phyloP scores from a whole-genome alignment of 2,329 filamentous ascomycete species.

The Exophiala lecanii-corni region DNA sequence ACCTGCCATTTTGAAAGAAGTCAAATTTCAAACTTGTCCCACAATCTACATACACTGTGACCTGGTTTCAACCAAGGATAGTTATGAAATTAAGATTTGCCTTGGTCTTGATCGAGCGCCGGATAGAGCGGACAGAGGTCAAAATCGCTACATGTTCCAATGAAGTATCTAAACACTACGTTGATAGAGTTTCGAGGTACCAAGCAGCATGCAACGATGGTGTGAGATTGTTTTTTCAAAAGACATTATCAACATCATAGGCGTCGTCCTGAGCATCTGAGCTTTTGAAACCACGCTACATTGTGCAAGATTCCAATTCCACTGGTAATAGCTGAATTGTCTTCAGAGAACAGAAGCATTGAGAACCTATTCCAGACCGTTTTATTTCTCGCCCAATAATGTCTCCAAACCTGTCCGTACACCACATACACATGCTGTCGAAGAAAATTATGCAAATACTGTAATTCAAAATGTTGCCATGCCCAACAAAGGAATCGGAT shows the following conservation, averaged over 20 bases:
- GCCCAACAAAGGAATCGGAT: not conserved
- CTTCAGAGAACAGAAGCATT: not conserved
- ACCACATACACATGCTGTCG: not conserved
- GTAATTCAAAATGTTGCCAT: constrained; percentile 1
- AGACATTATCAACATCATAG: constrained; percentile 2
- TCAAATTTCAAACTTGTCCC: no score
- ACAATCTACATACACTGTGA: no score
- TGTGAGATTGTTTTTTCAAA: not conserved
- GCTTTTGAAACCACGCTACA: constrained; percentile 1
- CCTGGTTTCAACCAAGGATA: no score
- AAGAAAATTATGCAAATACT: constrained; percentile 4
- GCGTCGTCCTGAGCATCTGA: not conserved
- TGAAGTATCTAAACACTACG: not conserved
- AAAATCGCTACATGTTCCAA: not conserved
- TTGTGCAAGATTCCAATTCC: not conserved
- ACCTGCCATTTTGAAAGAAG: no score
- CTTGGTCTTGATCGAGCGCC: no score
- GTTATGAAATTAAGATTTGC: no score
- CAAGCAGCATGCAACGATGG: not conserved
- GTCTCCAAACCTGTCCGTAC: constrained; percentile 2
- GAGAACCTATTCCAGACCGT: not conserved
- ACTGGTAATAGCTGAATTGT: not conserved
- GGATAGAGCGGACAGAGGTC: no score
- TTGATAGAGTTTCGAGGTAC: not conserved
- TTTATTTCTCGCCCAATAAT: not conserved